These are phyloP conservation scores for Cairneyella variabilis DNA, from an alignment of 495 filamentous ascomycete species.

Conservation along the genomic window DNA sequence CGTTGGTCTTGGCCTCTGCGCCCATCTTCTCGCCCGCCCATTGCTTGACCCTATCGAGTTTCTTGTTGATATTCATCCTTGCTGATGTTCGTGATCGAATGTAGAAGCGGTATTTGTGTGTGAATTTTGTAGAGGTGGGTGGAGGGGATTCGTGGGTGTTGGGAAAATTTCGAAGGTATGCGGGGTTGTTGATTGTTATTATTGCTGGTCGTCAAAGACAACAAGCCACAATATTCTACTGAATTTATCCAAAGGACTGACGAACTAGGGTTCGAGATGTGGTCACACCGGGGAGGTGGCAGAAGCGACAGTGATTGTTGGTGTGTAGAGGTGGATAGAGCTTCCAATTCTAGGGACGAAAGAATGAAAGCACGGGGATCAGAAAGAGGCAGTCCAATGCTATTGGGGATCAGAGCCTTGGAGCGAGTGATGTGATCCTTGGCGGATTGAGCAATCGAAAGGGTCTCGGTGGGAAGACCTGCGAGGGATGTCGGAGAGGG, in stretches of 20 bases:
- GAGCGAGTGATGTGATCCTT: conserved; percentile 16
- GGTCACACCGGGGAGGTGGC: conserved; percentile 9
- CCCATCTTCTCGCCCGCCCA: conserved; percentile 99
- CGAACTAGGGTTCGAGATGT: conserved; percentile 3
- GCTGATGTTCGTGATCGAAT: conserved; percentile 1
- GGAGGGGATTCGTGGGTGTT: neutral
- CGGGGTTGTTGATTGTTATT: conserved; percentile 11
- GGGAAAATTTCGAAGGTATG: neutral
- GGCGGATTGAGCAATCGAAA: conserved; percentile 7
- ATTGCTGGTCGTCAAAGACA: neutral
- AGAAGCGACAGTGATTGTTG: conserved; percentile 20
- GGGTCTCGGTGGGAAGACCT: neutral
- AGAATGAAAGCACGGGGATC: neutral
- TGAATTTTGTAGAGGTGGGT: neutral
- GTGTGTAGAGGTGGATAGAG: neutral
- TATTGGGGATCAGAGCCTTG: conserved; percentile 1
- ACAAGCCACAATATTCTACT: conserved; percentile 15
- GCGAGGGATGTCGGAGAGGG: neutral
- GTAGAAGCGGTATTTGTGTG: neutral
- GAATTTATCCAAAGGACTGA: conserved; percentile 22
- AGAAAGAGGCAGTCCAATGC: neutral
- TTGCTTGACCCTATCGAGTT: conserved; percentile 95
- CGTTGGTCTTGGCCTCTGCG: conserved; percentile 80
- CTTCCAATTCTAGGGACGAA: neutral
- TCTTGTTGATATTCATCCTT: conserved; percentile 90